Evolutionary conservation across 129 eudicot genomes (phyloP).

Genomic region (Dittrichia graveolens): DNA sequence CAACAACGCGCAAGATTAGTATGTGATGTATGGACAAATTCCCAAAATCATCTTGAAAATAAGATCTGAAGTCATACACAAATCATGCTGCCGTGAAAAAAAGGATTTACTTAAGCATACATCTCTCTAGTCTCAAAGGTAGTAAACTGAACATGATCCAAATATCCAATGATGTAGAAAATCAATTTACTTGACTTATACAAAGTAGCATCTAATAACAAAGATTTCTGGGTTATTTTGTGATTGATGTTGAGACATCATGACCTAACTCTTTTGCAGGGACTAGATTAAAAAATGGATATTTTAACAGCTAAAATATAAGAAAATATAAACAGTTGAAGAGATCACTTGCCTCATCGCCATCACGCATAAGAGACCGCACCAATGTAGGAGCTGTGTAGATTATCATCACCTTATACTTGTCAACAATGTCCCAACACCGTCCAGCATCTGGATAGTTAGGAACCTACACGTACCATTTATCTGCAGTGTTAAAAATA

Average conservation of each 20-base stretch:
- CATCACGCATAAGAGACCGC: slow-evolving; percentile 99
- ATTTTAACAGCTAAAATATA: not conserved
- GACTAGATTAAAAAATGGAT: no score
- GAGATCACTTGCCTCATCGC: slow-evolving; percentile 62
- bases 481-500: not conserved
- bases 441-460: slow-evolving; percentile 95
- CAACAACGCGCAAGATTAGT: slow-evolving; percentile 23
- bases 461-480: slow-evolving; percentile 71
- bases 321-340: slow-evolving; percentile 18
- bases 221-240: not conserved
- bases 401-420: slow-evolving; percentile 84
- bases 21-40: not conserved
- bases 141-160: no score
- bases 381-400: slow-evolving; percentile 98
- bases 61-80: no score
- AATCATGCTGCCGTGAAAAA: no score
- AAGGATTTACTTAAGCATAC: no score
- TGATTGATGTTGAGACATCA: not conserved
- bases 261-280: no score
- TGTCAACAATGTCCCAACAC: slow-evolving; percentile 98
- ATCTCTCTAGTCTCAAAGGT: no score
- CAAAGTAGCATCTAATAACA: not conserved
- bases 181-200: no score
- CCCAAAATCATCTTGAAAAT: no score
- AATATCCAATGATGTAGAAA: no score